Conservation (phyloP, 2,329 filamentous ascomycete genomes). For the Aureobasidium musti region DNA sequence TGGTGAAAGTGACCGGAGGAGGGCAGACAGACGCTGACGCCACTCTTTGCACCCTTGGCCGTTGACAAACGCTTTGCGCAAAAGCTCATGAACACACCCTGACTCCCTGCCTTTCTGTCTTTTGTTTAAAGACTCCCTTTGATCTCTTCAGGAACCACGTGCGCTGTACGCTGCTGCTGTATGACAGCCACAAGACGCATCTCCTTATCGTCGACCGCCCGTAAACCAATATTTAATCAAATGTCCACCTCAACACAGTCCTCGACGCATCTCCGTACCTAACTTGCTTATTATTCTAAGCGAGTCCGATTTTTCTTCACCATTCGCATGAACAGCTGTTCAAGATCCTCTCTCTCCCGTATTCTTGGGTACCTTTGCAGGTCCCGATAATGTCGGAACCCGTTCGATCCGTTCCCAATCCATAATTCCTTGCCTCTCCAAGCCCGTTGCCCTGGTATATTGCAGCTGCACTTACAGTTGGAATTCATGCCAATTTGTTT, state of each 20-base stretch:
- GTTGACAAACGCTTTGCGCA: slow-evolving; percentile 15
- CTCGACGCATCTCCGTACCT: background rate
- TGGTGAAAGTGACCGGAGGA: background rate
- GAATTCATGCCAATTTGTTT: background rate
- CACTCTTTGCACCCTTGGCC: slow-evolving; percentile 24
- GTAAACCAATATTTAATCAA: slow-evolving; percentile 20
- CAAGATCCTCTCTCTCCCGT: background rate
- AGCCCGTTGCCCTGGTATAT: background rate
- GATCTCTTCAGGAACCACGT: background rate
- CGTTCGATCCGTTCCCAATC: background rate
- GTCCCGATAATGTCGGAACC: background rate
- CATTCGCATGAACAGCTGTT: background rate
- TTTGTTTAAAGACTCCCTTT: background rate
- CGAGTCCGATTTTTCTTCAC: background rate
- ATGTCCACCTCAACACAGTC: background rate
- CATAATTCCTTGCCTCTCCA: background rate
- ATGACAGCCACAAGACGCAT: slow-evolving; percentile 4
- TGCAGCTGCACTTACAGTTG: too few species aligned
- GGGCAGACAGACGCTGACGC: slow-evolving; percentile 22
- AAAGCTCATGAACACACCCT: background rate
- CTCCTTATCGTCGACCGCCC: background rate
- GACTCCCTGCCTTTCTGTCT: background rate
- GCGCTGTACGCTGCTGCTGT: background rate
- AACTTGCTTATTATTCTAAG: background rate
- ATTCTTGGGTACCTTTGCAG: background rate